Conservation (phyloP, 164 flowering plant genomes). For the Houttuynia cordata region DNA sequence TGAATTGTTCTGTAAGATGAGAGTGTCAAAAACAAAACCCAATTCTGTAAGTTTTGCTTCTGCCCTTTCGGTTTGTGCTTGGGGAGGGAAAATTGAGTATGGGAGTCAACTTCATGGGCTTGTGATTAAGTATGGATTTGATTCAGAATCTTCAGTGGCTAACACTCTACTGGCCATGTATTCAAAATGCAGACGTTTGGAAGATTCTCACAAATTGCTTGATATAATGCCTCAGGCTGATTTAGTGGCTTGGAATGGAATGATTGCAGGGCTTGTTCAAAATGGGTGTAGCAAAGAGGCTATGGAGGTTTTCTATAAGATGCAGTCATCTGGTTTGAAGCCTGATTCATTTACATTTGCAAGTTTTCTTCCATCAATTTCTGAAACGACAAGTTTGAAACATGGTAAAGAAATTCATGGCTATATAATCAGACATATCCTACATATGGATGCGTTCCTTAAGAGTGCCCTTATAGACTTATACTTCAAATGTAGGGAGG, state of each 20-base stretch:
- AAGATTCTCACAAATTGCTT: conserved; percentile 46
- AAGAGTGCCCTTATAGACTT: conserved; percentile 71
- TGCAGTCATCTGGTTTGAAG: conserved; percentile 43
- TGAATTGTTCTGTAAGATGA: conserved; percentile 40
- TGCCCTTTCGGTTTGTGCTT: conserved; percentile 45
- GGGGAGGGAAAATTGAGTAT: conserved; percentile 20
- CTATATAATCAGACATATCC: conserved; percentile 43
- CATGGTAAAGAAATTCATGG: conserved; percentile 64
- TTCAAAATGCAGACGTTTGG: conserved; percentile 42
- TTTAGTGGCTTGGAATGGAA: conserved; percentile 68
- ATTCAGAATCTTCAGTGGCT: conserved; percentile 39
- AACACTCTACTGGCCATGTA: conserved; percentile 68
- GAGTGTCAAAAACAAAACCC: conserved; percentile 28
- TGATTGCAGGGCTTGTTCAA: conserved; percentile 67
- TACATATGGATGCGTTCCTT: conserved; percentile 45
- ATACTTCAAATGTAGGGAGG: conserved; percentile 63
- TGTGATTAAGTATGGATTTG: conserved; percentile 40
- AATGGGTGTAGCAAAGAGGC: conserved; percentile 43
- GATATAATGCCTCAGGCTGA: conserved; percentile 27
- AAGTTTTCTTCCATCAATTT: conserved; percentile 58
- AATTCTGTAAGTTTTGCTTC: conserved; percentile 51
- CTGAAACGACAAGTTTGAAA: conserved; percentile 23
- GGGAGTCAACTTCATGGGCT: conserved; percentile 65
- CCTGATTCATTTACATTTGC: conserved; percentile 69
- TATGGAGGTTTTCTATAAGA: conserved; percentile 28